Base-by-base conservation (phyloP, 2,329 filamentous ascomycete genomes). In the Beauveria australis region DNA sequence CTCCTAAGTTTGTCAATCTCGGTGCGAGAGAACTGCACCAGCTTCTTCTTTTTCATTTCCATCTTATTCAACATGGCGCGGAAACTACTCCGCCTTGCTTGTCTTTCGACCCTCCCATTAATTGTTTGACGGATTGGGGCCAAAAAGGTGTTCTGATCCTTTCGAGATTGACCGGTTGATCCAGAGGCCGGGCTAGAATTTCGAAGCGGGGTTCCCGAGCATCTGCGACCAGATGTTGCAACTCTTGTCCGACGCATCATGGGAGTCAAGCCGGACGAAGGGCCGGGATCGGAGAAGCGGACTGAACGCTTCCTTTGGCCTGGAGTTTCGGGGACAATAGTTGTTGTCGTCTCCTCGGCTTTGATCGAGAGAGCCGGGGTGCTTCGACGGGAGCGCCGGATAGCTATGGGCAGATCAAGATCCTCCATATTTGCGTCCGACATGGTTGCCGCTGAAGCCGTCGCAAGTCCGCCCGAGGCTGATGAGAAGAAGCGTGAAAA, bases 261-360 rank as follows among this genome's bases (percentile, higher is more conserved):
- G 1, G 84, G 84, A 1, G 84, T 86, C 30, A 87, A 70, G 2
- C 84, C 83, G 1, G 79, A 84, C 2, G 78, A 75, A 1, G 75
- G 74, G 0, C 80, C 82, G 9, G 82, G 81, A 46, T 86, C 82
- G 0, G 84, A 86, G 71, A 86, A 85, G 43, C 83, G 80, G 24
- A 85, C 82, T 61, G 75, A 75, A 64, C 80, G 81, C 66, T 76
- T 81, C 1, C 62, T 59, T 37, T 67, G 64, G 37, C 66, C 65
- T 10, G 73, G 73, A 2, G 73, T 75, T 18, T 60, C 56, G 26
- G 60, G 61, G 28, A 64, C 28, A 3, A 26, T n/a, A 3, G 22
- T 22, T 10, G 40, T n/a, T 6, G 58, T 14, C 4, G 16, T 30
- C n/a, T 69, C 18, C 63, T 59, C 55, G 69, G 71, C 2, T 57